Conservation (phyloP, 352 stramenopile genomes). For the Thalassiosira oceanica region DNA sequence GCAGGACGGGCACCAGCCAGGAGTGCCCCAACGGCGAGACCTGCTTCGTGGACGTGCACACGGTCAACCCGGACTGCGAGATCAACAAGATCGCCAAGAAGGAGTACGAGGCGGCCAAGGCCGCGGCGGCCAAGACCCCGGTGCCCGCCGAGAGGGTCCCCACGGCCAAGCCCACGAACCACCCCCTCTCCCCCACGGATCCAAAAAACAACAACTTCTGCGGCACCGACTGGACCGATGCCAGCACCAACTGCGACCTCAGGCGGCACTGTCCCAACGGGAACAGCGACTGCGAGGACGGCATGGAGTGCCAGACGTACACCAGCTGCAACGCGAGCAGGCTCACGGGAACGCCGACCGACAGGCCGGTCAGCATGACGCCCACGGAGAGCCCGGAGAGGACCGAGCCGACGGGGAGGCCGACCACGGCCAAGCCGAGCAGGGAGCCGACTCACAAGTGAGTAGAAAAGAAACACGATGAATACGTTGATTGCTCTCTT, state of each 20-base stretch:
- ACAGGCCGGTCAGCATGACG: background rate
- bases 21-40: constrained; percentile 57
- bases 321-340: constrained; percentile 33
- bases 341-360: constrained; percentile 16
- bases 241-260: constrained; percentile 27
- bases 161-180: constrained; percentile 1
- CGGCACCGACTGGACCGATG: constrained; percentile 35
- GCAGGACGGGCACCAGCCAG: constrained; percentile 35
- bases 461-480: constrained; percentile 2
- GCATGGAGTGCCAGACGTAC: constrained; percentile 42
- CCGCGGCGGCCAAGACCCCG: background rate
- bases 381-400: constrained; percentile 8
- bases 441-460: constrained; percentile 24
- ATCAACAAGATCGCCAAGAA: constrained; percentile 52
- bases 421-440: constrained; percentile 41
- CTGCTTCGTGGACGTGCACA: constrained; percentile 39
- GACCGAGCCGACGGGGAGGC: constrained; percentile 20
- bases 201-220: constrained; percentile 33
- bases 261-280: constrained; percentile 37
- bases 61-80: constrained; percentile 37
- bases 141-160: background rate
- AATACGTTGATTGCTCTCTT: constrained; percentile 2
- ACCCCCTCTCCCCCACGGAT: constrained; percentile 12
- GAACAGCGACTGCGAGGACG: constrained; percentile 21
- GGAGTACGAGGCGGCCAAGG: constrained; percentile 21